Base-by-base conservation (phyloP, 306 rosid genomes). In the Nissolia schottii region DNA sequence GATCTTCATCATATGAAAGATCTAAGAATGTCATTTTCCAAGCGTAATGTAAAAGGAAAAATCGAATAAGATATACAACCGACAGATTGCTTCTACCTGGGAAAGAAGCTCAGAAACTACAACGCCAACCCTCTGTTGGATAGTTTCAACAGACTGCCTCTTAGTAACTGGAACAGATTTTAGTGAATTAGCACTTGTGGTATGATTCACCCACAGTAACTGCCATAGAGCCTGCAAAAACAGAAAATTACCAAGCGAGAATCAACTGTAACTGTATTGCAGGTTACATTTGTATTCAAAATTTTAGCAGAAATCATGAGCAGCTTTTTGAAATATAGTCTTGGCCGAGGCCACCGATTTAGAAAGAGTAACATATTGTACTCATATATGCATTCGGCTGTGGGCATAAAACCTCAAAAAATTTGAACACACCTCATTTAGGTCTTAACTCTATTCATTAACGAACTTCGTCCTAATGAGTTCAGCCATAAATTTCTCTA, bases 151-250 rank as follows among this genome's bases (percentile, higher is more conserved):
- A 15, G 90, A 59, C 51, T 80, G 79, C 81, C 81, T 80, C 82
- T 85, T 90, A 49, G 67, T 35, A 40, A 61, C 69, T 14, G 77
- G 15, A 67, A 65, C 64, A 68, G 72, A 64, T 79, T 83, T 89
- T 31, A 28, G 55, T 29, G 81, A 80, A 81, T 74, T 81, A 83
- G 76, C 5, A 25, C 85, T 63, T 54, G 89, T 55, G 10, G 59
- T 67, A 64, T 88, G 95, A 75, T 81, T 88, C 77, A 80, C 86
- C 97, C 97, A 91, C 31, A 91, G 83, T 74, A 91, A 90, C 83
- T 91, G 95, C 97, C 97, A 91, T 11, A 91, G 81, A 56, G 90
- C 90, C 97, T 91, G 86, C 76, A 79, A 49, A 73, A 70, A 67
- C 32, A 48, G 49, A 43, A 40, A 53, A 34, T 28, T 50, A 18